A percentile compares a stretch with the other conserved stretches of the same genome.
Conservation (phyloP, 805 yeast genomes). For the Suhomyces sp. region DNA sequence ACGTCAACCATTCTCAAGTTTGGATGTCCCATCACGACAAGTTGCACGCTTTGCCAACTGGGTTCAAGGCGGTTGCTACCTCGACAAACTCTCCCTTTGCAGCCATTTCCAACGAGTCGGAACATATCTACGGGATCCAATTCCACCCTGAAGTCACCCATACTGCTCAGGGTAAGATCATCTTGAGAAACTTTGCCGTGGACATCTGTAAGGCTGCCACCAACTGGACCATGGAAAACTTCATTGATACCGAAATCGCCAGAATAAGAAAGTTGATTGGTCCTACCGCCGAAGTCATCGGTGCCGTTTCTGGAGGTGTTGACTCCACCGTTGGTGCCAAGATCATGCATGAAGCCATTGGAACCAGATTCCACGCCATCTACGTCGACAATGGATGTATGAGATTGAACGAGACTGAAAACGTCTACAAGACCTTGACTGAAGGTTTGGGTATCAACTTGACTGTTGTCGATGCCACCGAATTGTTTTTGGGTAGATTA, state of each 20-base stretch:
- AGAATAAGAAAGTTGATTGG: constrained; percentile 92
- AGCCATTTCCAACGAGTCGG: constrained; percentile 76
- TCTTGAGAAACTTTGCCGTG: constrained; percentile 91
- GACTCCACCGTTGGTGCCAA: constrained; percentile 99
- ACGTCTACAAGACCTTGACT: constrained; percentile 83
- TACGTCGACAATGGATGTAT: constrained; percentile 97
- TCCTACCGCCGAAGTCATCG: constrained; percentile 97
- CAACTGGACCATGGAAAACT: constrained; percentile 98
- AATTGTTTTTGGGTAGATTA: constrained; percentile 80
- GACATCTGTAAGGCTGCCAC: constrained; percentile 81
- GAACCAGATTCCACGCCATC: constrained; percentile 97
- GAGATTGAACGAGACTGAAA: constrained; percentile 89
- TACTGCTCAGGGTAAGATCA: constrained; percentile 82
- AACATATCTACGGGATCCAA: constrained; percentile 89
- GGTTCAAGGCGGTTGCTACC: constrained; percentile 84
- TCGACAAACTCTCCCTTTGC: constrained; percentile 95
- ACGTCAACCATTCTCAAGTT: constrained; percentile 90
- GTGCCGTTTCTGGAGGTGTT: constrained; percentile 99
- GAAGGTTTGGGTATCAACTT: constrained; percentile 93
- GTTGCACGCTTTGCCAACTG: constrained; percentile 83
- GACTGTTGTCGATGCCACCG: constrained; percentile 92
- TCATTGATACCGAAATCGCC: constrained; percentile 92
- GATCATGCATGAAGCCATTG: constrained; percentile 96
- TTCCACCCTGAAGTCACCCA: constrained; percentile 99
- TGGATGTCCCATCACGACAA: constrained; percentile 99